Evolutionary conservation across 768 basidiomycete genomes (phyloP).

Genomic region (Kwoniella heveanensis): DNA sequence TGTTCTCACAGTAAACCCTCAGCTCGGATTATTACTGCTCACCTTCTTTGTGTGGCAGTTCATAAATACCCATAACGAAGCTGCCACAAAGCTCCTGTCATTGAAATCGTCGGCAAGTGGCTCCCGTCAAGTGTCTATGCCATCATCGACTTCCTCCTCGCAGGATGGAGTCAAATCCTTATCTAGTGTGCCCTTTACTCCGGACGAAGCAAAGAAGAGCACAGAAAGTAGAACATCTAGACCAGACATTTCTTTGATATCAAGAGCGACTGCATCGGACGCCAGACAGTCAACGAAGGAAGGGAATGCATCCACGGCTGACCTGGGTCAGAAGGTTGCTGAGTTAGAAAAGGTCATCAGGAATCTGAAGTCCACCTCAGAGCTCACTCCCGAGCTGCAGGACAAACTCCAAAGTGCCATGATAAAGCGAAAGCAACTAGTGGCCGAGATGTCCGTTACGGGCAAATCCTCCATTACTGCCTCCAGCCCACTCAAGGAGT

Average conservation of each 20-base stretch:
- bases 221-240: too few relatives aligned
- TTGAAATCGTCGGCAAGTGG: neutral
- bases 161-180: neutral
- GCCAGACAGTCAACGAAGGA: neutral
- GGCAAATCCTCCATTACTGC: too few relatives aligned
- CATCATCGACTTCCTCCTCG: too few relatives aligned
- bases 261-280: neutral
- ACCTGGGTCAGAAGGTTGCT: neutral
- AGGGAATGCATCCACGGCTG: neutral
- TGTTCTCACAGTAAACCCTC: conserved; percentile 29
- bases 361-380: neutral
- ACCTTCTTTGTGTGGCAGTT: conserved; percentile 38
- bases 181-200: neutral
- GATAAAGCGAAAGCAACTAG: neutral
- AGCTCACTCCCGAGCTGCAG: conserved; percentile 1
- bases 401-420: conserved; percentile 9
- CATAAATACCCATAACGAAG: conserved; percentile 19
- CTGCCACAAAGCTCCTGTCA: neutral
- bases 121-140: too few relatives aligned
- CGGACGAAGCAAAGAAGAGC: too few relatives aligned
- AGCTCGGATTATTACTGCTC: conserved; percentile 33
- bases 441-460: neutral
- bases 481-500: too few relatives aligned
- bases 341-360: conserved; percentile 13
- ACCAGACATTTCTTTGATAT: too few relatives aligned